Conservation (phyloP, 202 grass and related monocot species). For the Dendrocalamus latiflorus region DNA sequence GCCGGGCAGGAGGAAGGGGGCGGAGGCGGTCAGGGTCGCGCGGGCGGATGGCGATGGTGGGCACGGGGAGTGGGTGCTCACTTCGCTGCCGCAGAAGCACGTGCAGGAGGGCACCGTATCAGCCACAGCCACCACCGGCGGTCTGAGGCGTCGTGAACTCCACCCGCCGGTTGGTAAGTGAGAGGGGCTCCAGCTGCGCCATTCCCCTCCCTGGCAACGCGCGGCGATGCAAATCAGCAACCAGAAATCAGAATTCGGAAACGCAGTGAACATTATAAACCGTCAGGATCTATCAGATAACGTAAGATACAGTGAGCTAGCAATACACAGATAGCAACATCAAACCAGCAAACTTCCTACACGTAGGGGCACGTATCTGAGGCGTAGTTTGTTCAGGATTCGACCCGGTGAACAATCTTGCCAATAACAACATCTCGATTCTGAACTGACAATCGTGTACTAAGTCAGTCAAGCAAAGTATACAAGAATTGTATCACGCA, state of each 20-base stretch:
- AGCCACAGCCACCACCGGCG: background rate
- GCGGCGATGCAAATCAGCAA: background rate
- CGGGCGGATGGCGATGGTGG: slow-evolving; percentile 56
- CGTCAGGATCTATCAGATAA: background rate
- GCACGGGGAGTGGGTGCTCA: slow-evolving; percentile 53
- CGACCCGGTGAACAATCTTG: background rate
- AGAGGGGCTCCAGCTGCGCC: slow-evolving; percentile 30
- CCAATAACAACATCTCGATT: background rate
- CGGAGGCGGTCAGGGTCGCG: slow-evolving; percentile 46
- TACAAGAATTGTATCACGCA: background rate
- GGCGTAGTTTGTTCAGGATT: background rate
- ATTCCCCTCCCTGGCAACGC: background rate
- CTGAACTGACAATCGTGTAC: background rate
- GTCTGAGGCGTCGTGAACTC: slow-evolving; percentile 75
- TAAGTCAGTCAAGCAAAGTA: background rate
- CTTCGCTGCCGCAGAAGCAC: slow-evolving; percentile 48
- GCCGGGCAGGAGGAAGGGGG: slow-evolving; percentile 46
- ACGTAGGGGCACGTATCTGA: background rate
- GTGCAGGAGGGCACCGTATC: slow-evolving; percentile 50
- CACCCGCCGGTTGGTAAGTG: slow-evolving; percentile 56
- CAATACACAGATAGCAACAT: background rate
- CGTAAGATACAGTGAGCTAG: background rate
- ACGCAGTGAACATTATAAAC: background rate
- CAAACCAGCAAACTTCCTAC: background rate
- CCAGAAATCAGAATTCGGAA: background rate